phyloP scores from a whole-genome alignment of 345 rosid genomes.

The Cardiospermum halicacabum region DNA sequence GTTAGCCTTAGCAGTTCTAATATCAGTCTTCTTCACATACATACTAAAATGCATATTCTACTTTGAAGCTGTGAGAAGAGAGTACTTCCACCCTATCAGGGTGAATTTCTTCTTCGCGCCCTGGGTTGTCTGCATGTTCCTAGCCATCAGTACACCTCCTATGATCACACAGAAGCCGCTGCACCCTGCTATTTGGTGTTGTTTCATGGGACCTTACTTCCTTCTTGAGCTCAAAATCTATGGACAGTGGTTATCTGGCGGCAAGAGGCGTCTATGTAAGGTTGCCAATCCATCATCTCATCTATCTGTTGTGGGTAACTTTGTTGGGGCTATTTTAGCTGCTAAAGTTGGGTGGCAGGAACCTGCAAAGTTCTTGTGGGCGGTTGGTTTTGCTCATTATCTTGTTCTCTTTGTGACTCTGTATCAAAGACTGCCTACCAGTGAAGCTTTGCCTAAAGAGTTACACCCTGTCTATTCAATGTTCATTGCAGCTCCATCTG shows the following conservation, averaged over 20 bases:
- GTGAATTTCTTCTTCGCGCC: constrained; percentile 95
- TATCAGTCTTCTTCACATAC: constrained; percentile 65
- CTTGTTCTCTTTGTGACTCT: constrained; percentile 88
- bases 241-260: constrained; percentile 95
- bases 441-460: constrained; percentile 90
- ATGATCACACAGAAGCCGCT: constrained; percentile 32
- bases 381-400: constrained; percentile 89
- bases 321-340: constrained; percentile 90
- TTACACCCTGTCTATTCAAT: constrained; percentile 92
- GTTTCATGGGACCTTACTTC: constrained; percentile 79
- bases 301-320: constrained; percentile 90
- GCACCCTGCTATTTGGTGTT: constrained; percentile 77
- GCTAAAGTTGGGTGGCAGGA: constrained; percentile 83
- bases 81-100: constrained; percentile 82
- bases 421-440: constrained; percentile 84
- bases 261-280: constrained; percentile 87
- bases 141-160: constrained; percentile 70
- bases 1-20: constrained; percentile 47
- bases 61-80: constrained; percentile 91
- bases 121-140: constrained; percentile 95
- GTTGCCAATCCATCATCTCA: constrained; percentile 95
- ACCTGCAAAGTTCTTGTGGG: constrained; percentile 85
- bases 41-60: constrained; percentile 78
- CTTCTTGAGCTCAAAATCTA: constrained; percentile 87
- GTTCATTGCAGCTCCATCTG: constrained; percentile 98